Evolutionary conservation across 805 yeast species (phyloP).

Genomic region (Candida endomychidarum): DNA sequence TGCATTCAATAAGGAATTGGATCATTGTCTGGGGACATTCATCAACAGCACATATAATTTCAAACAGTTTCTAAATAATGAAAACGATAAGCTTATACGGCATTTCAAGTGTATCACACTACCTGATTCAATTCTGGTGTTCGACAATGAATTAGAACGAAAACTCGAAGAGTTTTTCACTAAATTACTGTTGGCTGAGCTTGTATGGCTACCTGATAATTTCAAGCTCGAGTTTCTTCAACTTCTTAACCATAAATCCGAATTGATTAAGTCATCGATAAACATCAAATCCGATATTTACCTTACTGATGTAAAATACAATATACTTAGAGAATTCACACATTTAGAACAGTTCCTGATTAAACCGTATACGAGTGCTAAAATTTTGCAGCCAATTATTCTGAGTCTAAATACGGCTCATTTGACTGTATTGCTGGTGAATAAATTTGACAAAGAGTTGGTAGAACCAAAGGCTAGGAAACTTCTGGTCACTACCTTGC

Average conservation of each 20-base stretch:
- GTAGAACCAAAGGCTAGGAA: constrained; percentile 10
- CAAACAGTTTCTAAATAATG: constrained; percentile 31
- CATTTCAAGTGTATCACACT: constrained; percentile 33
- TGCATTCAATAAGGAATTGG: constrained; percentile 30
- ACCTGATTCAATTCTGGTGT: constrained; percentile 43
- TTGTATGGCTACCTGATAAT: constrained; percentile 33
- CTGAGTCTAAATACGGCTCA: not conserved
- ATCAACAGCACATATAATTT: constrained; percentile 36
- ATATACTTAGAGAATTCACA: constrained; percentile 1
- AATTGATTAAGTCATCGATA: constrained; percentile 26
- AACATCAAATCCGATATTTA: constrained; percentile 26
- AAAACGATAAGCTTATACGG: constrained; percentile 17
- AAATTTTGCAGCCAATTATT: constrained; percentile 1
- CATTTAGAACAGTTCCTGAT: constrained; percentile 5
- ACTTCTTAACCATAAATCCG: constrained; percentile 28
- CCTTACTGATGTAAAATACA: not conserved
- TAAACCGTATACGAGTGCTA: constrained; percentile 1
- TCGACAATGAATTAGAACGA: constrained; percentile 30
- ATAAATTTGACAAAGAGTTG: constrained; percentile 20
- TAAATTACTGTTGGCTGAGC: constrained; percentile 24
- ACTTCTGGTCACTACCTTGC: not conserved
- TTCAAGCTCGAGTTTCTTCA: constrained; percentile 28
- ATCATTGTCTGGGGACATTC: constrained; percentile 7
- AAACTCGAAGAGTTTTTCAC: constrained; percentile 27
- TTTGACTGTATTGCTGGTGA: constrained; percentile 13